Evolutionary conservation across 1,139 yeast genomes (phyloP), one percentile per base, ranked within the genome.

Genomic region (Magnusiomyces paraingens): DNA sequence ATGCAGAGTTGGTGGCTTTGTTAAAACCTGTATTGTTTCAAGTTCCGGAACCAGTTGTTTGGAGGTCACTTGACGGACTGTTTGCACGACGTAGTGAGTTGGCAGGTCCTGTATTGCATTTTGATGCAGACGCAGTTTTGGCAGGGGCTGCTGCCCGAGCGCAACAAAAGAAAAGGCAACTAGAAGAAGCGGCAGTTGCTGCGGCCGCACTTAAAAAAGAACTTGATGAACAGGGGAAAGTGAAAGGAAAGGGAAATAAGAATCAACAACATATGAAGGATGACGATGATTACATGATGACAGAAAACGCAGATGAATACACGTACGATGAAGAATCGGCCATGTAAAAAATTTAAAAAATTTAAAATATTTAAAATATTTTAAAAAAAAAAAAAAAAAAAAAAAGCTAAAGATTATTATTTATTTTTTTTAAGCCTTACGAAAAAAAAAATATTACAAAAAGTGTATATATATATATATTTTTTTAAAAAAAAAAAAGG

Each of bases 41-140:
- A 41, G 58, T 53, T 8, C 62, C 62, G 1, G 62, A 60, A 43
- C 61, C 62, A 1, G 52, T 60, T 26, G 35, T 60, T 2, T 60
- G 62, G 62, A 41, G 62, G 11, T 47, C 58, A 1, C 52, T 60
- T 4, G 62, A 60, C 45, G 62, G 61, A 2, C 38, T 59, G 10
- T 60, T 59, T 50, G 57, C 52, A 2, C 55, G 57, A 18, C 57
- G 59, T 4, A 29, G 45, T 29, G 59, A 56, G 32, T 50, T 53
- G 12, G 32, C 32, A 8, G 32, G 32, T 4, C 32, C 32, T 18
- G 32, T n/a, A 18, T 41, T 57, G 39, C 51, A 51, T 22, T 59
- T 59, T 49, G 42, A 58, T 41, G 46, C 58, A 5, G 35, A 38
- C 1, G 21, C 20, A 10, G 52, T 55, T 1, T 21, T 53, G 49